Evolutionary conservation across 768 basidiomycete species (phyloP).

Genomic region (Hericium erinaceus): DNA sequence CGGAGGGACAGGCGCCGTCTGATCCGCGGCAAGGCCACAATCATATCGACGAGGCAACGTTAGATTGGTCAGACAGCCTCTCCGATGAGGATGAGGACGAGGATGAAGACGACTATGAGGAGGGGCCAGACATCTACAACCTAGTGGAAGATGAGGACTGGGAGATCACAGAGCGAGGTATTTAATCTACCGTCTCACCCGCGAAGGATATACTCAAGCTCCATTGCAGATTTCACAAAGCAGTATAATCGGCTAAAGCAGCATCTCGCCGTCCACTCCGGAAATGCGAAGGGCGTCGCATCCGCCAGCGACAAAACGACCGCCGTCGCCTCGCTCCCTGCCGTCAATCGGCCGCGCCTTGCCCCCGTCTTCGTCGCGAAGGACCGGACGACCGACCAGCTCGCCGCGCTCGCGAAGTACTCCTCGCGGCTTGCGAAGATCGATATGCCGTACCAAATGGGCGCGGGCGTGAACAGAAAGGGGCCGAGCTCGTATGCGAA

Average conservation of each 20-base stretch:
- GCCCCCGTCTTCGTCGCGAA: slow-evolving; percentile 24
- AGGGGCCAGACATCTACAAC: slow-evolving; percentile 31
- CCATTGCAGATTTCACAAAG: slow-evolving; percentile 84
- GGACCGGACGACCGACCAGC: slow-evolving; percentile 61
- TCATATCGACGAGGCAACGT: slow-evolving; percentile 25
- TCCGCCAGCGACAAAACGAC: slow-evolving; percentile 41
- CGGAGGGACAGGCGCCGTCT: slow-evolving; percentile 3
- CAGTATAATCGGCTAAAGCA: slow-evolving; percentile 93
- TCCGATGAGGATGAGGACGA: slow-evolving; percentile 31
- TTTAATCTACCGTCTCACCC: slow-evolving; percentile 10
- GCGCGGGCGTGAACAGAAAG: slow-evolving; percentile 83
- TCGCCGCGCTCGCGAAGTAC: slow-evolving; percentile 67
- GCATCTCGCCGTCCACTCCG: slow-evolving; percentile 77
- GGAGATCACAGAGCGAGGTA: slow-evolving; percentile 80
- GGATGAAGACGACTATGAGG: slow-evolving; percentile 30
- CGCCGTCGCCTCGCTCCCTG: slow-evolving; percentile 56
- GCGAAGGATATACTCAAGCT: slow-evolving; percentile 2
- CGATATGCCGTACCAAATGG: slow-evolving; percentile 57
- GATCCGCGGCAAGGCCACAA: slow-evolving; percentile 20
- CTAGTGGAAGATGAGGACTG: slow-evolving; percentile 82
- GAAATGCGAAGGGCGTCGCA: slow-evolving; percentile 50
- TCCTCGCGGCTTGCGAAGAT: slow-evolving; percentile 68
- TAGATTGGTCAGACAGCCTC: slow-evolving; percentile 20
- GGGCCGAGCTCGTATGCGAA: slow-evolving; percentile 84
- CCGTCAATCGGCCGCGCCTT: slow-evolving; percentile 53